Base-by-base conservation (phyloP, 371 early-diverging fungal genomes). In the Mucor circinelloides region DNA sequence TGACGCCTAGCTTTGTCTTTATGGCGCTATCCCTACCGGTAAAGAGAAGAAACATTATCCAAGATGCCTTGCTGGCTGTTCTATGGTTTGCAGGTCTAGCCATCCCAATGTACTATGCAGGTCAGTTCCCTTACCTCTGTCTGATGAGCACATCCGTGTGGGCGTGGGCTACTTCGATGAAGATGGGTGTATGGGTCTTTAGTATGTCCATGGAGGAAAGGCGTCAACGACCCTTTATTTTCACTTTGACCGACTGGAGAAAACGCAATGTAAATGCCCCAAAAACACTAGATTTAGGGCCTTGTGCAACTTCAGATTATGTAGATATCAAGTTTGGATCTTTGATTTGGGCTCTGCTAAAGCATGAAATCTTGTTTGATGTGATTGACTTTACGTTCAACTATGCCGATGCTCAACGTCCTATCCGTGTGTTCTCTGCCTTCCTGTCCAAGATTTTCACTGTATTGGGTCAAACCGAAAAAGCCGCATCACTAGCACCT, bases 171-270 rank as follows among this genome's bases (percentile, higher is more conserved):
- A 75, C 55, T 15, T 70, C 72, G 2, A 71, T 80, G 71, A 80
- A 80, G 32, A 80, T 80, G 80, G 76, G 74, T 13, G 76, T 80
- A 1, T 80, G 80, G 80, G 56, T 80, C 12, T 75, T 76, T 54
- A 70, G 70, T 21, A 73, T 75, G 71, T 36, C 72, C 2, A 71
- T 73, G 58, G 76, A 77, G 42, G 80, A 80, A 66, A 67, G 80
- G 48, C 68, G 73, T 25, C 64, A 68, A 40, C 58, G 74, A 6
- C 67, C 69, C 0, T 80, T 72, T 69, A 46, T 67, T 1, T 57
- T 63, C 25, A 77, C 75, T 4, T 21, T 80, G 1, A 64, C 59
- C 2, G 65, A 73, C 42, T 80, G 80, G 80, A 70, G 80, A 58
- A 66, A 40, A n/a, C 70, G 69, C 5, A 36, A 19, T 44, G 13